phyloP scores from a whole-genome alignment of 768 basidiomycete genomes.

The Peribolospora kevripleyi region DNA sequence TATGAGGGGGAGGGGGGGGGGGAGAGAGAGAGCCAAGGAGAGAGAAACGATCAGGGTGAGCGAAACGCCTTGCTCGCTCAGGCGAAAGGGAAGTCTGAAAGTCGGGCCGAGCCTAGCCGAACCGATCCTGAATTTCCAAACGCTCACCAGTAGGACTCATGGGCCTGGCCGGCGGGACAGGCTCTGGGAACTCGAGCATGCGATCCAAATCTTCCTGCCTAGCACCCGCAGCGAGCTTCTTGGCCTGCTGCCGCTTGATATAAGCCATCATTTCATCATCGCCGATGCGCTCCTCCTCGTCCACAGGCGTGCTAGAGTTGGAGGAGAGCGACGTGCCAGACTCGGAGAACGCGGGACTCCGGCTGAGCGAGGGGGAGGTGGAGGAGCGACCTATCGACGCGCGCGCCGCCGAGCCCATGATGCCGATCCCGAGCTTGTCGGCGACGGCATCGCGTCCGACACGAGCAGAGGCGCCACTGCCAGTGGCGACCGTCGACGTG shows the following conservation, averaged over 20 bases:
- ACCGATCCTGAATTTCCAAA: not conserved
- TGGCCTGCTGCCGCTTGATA: slow-evolving; percentile 67
- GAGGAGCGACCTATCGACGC: too few relatives aligned
- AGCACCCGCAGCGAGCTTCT: slow-evolving; percentile 58
- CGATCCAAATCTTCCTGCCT: slow-evolving; percentile 70
- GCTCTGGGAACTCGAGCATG: slow-evolving; percentile 78
- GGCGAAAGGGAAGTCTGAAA: not conserved
- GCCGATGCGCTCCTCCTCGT: slow-evolving; percentile 65
- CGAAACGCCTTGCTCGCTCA: too few relatives aligned
- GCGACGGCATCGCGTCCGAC: too few relatives aligned
- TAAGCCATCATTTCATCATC: slow-evolving; percentile 97
- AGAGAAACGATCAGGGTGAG: not conserved
- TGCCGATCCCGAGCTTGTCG: too few relatives aligned
- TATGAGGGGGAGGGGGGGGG: not conserved
- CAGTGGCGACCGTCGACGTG: too few relatives aligned
- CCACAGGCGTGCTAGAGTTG: slow-evolving; percentile 24
- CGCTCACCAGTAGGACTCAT: slow-evolving; percentile 44
- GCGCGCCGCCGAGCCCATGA: too few relatives aligned
- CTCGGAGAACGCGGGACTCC: too few relatives aligned
- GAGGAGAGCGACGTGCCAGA: too few relatives aligned
- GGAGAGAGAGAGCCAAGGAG: not conserved
- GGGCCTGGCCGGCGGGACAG: slow-evolving; percentile 41
- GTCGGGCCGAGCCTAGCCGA: not conserved
- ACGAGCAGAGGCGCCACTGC: too few relatives aligned
- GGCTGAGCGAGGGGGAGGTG: too few relatives aligned